Base-by-base conservation (phyloP, 352 stramenopile genomes). In the Aphanomyces astaci region DNA sequence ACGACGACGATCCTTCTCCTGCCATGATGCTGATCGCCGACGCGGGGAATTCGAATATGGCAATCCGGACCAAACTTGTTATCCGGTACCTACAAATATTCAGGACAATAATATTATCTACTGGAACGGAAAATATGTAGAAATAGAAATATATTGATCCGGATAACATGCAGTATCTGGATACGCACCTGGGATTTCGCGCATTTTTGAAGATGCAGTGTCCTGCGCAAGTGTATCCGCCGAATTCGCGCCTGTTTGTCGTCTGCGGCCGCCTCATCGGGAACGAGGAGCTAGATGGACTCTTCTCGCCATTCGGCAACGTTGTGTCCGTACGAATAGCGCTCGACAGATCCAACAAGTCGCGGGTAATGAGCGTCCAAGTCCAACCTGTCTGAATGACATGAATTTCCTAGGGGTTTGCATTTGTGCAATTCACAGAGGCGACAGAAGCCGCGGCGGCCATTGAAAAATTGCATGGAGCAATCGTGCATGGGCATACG, bases 261-360 rank as follows among this genome's bases (percentile, higher is more conserved):
- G 62, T 68, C 51, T 68, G 62, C 36, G 62, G 62, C 11, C 46
- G 62, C n/a, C 15, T 17, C 43, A 22, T 68, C 11, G 24, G 22
- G 43, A 49, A 51, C n/a, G 62, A 68, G 17, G 62, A 40, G 17
- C 48, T 68, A 4, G 62, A 68, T 13, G 17, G 13, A 13, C n/a
- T 68, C 62, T 68, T 68, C 25, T 33, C 43, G 17, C 24, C 30
- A 28, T 48, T 59, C 33, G 62, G 62, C 4, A 46, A 9, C 48
- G 46, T 68, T 19, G 62, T 28, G 13, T 60, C 40, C 22, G 62
- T 68, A 45, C 62, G 62, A 19, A 60, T 68, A 11, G 62, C 62
- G n/a, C 19, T 68, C 3, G 62, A 68, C 25, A 40, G 62, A 1
- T 68, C 62, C 30, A 51, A 68, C 48, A 68, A 68, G 51, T 68